phyloP scores from a whole-genome alignment of 2,329 filamentous ascomycete genomes.

The Talaromyces sp. region DNA sequence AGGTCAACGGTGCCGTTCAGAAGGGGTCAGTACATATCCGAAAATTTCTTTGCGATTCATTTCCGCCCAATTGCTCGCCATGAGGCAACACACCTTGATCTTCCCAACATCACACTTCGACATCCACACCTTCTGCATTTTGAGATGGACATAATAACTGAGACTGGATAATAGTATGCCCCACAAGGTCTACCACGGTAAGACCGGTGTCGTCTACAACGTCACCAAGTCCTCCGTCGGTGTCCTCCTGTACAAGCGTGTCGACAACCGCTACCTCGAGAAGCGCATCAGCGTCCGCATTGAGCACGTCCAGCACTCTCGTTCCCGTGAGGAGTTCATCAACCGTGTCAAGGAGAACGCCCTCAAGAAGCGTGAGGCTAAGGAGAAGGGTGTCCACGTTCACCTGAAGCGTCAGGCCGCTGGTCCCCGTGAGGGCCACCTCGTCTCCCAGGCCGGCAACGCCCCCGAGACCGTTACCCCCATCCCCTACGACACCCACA shows the following conservation, averaged over 20 bases:
- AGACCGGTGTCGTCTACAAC: slow-evolving; percentile 98
- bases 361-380: slow-evolving; percentile 87
- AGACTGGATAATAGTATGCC: slow-evolving; percentile 70
- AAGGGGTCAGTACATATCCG: slow-evolving; percentile 74
- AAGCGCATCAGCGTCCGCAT: slow-evolving; percentile 99
- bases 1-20: slow-evolving; percentile 97
- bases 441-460: slow-evolving; percentile 78
- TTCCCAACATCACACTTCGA: neutral
- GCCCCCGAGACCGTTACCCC: slow-evolving; percentile 88
- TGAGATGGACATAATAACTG: slow-evolving; percentile 13
- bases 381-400: slow-evolving; percentile 82
- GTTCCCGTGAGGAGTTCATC: slow-evolving; percentile 96
- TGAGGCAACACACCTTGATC: neutral
- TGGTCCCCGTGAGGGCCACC: slow-evolving; percentile 77
- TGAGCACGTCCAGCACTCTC: slow-evolving; percentile 93
- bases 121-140: neutral
- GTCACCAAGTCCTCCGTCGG: slow-evolving; percentile 97
- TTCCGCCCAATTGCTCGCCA: slow-evolving; percentile 1
- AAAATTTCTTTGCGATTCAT: slow-evolving; percentile 3
- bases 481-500: slow-evolving; percentile 96
- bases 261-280: slow-evolving; percentile 99
- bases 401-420: slow-evolving; percentile 90
- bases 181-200: slow-evolving; percentile 99
- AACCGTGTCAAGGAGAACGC: slow-evolving; percentile 96
- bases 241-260: slow-evolving; percentile 99